Base-by-base conservation (phyloP, 2,329 filamentous ascomycete genomes). In the Paraphaeosphaeria sporulosa region DNA sequence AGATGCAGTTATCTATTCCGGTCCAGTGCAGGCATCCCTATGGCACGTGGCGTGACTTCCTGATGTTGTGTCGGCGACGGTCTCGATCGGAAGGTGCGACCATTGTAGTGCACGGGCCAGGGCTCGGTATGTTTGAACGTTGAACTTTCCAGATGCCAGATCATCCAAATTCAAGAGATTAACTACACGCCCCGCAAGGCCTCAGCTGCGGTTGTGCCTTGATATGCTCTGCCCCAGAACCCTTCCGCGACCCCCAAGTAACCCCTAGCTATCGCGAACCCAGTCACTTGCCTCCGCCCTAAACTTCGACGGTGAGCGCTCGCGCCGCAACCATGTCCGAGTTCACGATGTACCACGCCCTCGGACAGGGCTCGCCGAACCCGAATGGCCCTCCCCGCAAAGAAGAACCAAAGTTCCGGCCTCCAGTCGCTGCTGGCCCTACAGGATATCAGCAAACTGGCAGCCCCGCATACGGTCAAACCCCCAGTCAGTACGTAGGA, bases 371-470 rank as follows among this genome's bases (percentile, higher is more conserved):
- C 59, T 61, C 70, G n/a, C 68, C 70, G 40, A 71, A 74, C 47
- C 63, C 66, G 17, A 74, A 72, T 53, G 64, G 57, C 27, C 58
- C 62, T 30, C 67, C 66, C 27, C 67, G 65, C 38, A 69, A 71
- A 59, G 68, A 75, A 52, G 71, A 77, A 50, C 65, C 68, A 46
- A 68, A 73, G 59, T 77, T 76, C 60, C 76, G 78, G 13, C 79
- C 79, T 27, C 76, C 76, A 49, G 78, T 82, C 56, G 81, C 80
- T 51, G 75, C 80, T 27, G 77, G 78, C 60, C 80, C 80, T 21
- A 68, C 72, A 38, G 79, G 79, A 51, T 82, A 83, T 63, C 77
- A 81, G 46, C 80, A 83, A 66, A 66, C 69, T 23, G 78, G 77
- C 58, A 75, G 74, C 60, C 59, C 72, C 9, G 66, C 70, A 12